These are phyloP conservation scores for Globisporangium nunn DNA, from an alignment of 352 stramenopile species.

Conservation along the genomic window DNA sequence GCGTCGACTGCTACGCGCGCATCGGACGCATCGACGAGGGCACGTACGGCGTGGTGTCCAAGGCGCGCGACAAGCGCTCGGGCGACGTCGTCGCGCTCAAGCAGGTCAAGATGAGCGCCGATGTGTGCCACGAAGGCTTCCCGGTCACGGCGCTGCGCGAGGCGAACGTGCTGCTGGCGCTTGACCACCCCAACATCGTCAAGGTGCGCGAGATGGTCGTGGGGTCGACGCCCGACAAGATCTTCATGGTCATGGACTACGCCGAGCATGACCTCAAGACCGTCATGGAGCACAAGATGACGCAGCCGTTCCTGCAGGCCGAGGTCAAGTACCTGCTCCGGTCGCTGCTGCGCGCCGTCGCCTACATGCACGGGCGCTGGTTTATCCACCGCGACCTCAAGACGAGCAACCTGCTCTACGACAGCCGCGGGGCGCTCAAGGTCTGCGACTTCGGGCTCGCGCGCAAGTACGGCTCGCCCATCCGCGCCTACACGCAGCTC, in stretches of 20 bases:
- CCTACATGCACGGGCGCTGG: constrained; percentile 90
- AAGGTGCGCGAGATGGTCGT: constrained; percentile 87
- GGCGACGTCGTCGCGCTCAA: constrained; percentile 92
- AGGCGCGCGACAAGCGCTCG: constrained; percentile 85
- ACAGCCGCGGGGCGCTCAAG: constrained; percentile 68
- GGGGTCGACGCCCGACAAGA: constrained; percentile 79
- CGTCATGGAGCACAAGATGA: constrained; percentile 81
- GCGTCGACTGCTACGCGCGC: constrained; percentile 92
- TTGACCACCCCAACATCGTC: constrained; percentile 85
- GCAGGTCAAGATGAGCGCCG: constrained; percentile 80
- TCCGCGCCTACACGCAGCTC: constrained; percentile 83
- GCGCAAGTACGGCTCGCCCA: constrained; percentile 72
- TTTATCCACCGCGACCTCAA: constrained; percentile 97
- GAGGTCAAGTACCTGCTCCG: constrained; percentile 94
- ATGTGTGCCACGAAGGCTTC: constrained; percentile 78
- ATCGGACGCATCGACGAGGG: constrained; percentile 94
- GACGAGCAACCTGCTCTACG: constrained; percentile 96
- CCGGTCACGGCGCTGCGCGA: constrained; percentile 80
- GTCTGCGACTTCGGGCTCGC: constrained; percentile 86
- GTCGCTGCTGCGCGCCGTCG: constrained; percentile 86
- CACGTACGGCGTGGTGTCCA: constrained; percentile 96
- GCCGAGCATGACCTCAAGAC: constrained; percentile 83
- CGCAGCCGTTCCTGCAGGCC: constrained; percentile 72
- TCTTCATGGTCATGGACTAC: constrained; percentile 92
- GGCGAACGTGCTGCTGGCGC: constrained; percentile 76